Base-by-base conservation (phyloP, 352 stramenopile species). In the Pilasporangium apinafurcum region DNA sequence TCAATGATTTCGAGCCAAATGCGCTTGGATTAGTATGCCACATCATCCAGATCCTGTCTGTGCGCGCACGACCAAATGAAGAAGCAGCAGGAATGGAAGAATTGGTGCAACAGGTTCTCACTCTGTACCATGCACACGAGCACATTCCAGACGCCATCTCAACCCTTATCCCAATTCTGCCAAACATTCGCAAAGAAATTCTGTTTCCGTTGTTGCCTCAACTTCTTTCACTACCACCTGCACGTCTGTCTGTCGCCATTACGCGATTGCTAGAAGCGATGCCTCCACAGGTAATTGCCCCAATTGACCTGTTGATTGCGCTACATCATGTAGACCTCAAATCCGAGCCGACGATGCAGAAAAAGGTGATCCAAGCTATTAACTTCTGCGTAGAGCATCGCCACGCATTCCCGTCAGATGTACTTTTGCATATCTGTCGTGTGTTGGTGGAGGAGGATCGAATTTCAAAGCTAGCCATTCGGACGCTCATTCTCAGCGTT, bases 381-480 rank as follows among this genome's bases (percentile, higher is more conserved):
- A 86, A 86, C 42, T 75, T 86, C 37, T 92, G 79, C 37, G 61
- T 89, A 32, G 74, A 87, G 50, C 68, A 92, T 59, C 74, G 75
- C 20, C 76, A 86, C 36, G 79, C 74, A 34, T 92, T 92, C 48
- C 76, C 79, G 10, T 68, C 75, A 8, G 79, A 91, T 27, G 74
- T 88, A 16, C 57, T 91, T 37, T 61, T 80, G 22, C 62, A 83
- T 48, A 72, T 92, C 3, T 86, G 72, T 20, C 62, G 65, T 17
- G 69, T 83, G 31, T 50, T 92, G 26, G 58, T 92, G 1, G 48
- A 68, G 24, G 70, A 86, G 28, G 57, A 74, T 28, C 67, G 48
- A 5, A 72, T 87, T 29, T 74, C 76, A 2, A 85, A 83, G 44
- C 68, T 89, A 8, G 74, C 76, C 24, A 48, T 92, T 17, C 77